Evolutionary conservation across 2,329 filamentous ascomycete species (phyloP).

Genomic region (Trichophyton simii): DNA sequence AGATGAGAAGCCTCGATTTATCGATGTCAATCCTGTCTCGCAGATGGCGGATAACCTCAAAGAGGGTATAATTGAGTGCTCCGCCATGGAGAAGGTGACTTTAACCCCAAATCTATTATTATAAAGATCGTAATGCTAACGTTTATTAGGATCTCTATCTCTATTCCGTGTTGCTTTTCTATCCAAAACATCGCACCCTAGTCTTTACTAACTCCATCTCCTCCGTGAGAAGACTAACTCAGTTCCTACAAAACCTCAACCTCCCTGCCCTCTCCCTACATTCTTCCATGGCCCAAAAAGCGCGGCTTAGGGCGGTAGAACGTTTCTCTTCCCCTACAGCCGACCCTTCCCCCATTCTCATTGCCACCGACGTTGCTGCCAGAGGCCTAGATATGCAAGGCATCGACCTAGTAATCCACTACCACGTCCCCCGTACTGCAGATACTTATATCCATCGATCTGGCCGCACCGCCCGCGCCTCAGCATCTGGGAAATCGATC

Average conservation of each 20-base stretch:
- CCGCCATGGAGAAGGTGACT: slow-evolving; percentile 74
- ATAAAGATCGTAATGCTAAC: slow-evolving; percentile 7
- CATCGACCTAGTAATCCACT: slow-evolving; percentile 84
- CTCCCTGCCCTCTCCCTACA: slow-evolving; percentile 68
- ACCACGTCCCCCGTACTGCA: slow-evolving; percentile 82
- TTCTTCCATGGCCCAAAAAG: slow-evolving; percentile 92
- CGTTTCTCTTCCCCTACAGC: slow-evolving; percentile 57
- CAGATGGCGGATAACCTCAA: slow-evolving; percentile 80
- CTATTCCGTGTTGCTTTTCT: slow-evolving; percentile 73
- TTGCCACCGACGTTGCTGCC: slow-evolving; percentile 88
- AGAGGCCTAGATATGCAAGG: slow-evolving; percentile 85
- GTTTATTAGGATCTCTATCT: slow-evolving; percentile 68
- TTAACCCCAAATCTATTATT: slow-evolving; percentile 8
- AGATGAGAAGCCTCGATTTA: slow-evolving; percentile 71
- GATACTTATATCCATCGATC: slow-evolving; percentile 94
- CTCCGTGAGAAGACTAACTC: slow-evolving; percentile 72
- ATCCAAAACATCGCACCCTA: slow-evolving; percentile 66
- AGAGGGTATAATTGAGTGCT: slow-evolving; percentile 85
- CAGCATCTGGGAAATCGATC: slow-evolving; percentile 64
- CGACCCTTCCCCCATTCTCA: slow-evolving; percentile 53
- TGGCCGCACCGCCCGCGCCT: slow-evolving; percentile 79
- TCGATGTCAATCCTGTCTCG: slow-evolving; percentile 78
- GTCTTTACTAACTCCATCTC: slow-evolving; percentile 96
- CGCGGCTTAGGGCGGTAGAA: slow-evolving; percentile 82
- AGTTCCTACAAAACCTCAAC: slow-evolving; percentile 70